Evolutionary conservation across 768 basidiomycete species (phyloP).

Genomic region (Gelatoporia subvermispora): DNA sequence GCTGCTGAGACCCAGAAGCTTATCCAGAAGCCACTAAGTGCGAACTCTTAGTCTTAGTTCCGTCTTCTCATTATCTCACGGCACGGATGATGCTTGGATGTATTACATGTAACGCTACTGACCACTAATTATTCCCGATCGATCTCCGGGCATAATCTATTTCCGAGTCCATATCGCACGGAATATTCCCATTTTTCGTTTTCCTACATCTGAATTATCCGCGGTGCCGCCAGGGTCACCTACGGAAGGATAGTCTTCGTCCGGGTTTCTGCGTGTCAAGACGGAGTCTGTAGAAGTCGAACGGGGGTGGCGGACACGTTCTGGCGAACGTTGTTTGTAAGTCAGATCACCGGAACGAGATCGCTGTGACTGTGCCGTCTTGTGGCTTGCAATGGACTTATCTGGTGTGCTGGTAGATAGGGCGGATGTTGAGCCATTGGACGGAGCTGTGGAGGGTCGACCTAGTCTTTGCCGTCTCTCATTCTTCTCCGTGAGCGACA

Average conservation of each 20-base stretch:
- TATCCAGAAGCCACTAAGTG: constrained; percentile 35
- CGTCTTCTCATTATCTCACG: no score
- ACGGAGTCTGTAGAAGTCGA: constrained; percentile 25
- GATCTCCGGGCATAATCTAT: constrained; percentile 14
- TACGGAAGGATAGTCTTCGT: constrained; percentile 3
- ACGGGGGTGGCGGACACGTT: constrained; percentile 16
- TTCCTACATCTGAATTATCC: constrained; percentile 19
- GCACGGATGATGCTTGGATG: no score
- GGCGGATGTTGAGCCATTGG: no score
- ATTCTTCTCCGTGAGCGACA: constrained; percentile 5
- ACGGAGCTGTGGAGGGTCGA: constrained; percentile 41
- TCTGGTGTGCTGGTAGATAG: no score
- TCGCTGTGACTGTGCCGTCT: no score
- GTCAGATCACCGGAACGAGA: no score
- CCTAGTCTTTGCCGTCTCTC: constrained; percentile 3
- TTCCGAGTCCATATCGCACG: constrained; percentile 36
- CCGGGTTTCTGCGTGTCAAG: constrained; percentile 10
- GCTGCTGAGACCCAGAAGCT: constrained; percentile 63
- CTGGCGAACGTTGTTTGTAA: no score
- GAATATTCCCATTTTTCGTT: constrained; percentile 31
- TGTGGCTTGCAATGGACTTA: no score
- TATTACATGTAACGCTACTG: no score
- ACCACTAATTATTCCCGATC: no score
- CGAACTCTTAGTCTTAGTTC: constrained; percentile 9
- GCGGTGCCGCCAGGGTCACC: constrained; percentile 7